These are phyloP conservation scores for Elongisporangium senticosum DNA, from an alignment of 352 stramenopile species.

Conservation along the genomic window DNA sequence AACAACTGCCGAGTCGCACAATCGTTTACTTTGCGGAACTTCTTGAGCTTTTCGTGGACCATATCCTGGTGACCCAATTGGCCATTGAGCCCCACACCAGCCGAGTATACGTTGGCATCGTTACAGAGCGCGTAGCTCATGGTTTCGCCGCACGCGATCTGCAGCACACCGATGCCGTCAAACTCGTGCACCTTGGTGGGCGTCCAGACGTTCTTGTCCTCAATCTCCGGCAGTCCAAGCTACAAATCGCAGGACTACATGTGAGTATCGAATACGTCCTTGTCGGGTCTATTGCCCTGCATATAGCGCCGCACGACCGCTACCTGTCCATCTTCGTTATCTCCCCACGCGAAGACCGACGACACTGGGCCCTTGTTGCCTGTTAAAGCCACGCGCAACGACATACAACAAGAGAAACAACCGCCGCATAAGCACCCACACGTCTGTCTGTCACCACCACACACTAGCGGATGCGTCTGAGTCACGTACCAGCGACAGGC, in stretches of 20 bases:
- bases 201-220: conserved; percentile 48
- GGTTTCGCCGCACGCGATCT: conserved; percentile 61
- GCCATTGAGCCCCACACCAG: conserved; percentile 46
- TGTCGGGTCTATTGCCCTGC: not conserved
- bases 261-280: not conserved
- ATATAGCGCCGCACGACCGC: conserved; percentile 10
- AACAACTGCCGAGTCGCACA: not conserved
- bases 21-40: conserved; percentile 59
- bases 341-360: conserved; percentile 62
- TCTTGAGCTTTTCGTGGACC: conserved; percentile 71
- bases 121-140: conserved; percentile 58
- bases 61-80: conserved; percentile 74
- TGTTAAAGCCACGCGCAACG: conserved; percentile 15
- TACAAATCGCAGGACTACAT: conserved; percentile 7
- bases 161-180: conserved; percentile 52
- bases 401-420: conserved; percentile 8
- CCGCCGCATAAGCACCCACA: not conserved
- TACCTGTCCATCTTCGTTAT: conserved; percentile 81
- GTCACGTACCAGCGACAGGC: conserved; percentile 31
- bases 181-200: conserved; percentile 58
- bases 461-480: not conserved
- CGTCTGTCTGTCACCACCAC: no score
- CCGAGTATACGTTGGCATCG: conserved; percentile 71
- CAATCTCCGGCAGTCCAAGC: conserved; percentile 40
- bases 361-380: conserved; percentile 37